Percentiles rank a stretch among this genome's conserved stretches.
Conservation (phyloP, 2,329 filamentous ascomycete species). For the Trichoderma simmonsii region DNA sequence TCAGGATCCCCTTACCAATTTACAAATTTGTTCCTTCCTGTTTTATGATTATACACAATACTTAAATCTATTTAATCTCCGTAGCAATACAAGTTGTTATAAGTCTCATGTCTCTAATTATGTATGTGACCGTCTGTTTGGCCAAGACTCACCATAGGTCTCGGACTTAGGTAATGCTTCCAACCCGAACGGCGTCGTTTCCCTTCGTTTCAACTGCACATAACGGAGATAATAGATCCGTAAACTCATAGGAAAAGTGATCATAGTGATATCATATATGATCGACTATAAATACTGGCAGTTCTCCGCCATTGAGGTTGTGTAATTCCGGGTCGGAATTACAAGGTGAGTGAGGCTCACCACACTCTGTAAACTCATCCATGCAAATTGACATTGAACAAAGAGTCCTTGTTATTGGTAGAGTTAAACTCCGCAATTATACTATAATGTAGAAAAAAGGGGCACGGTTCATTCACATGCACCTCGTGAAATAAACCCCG, state of each 20-base stretch:
- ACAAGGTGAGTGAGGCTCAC: not conserved
- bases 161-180: not conserved
- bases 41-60: not conserved
- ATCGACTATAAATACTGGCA: not conserved
- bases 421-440: not conserved
- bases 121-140: not conserved
- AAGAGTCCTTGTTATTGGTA: not conserved
- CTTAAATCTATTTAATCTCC: not conserved
- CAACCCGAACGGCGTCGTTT: not conserved
- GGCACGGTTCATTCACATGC: not conserved
- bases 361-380: not conserved
- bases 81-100: too few species aligned
- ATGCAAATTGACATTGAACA: not conserved
- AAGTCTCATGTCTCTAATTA: not conserved
- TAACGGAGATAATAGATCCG: not conserved
- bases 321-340: not conserved
- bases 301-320: not conserved
- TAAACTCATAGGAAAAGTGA: not conserved
- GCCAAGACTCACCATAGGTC: not conserved
- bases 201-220: not conserved
- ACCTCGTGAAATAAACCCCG: not conserved
- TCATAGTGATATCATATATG: not conserved
- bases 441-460: not conserved
- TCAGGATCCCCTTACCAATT: not conserved
- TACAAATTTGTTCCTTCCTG: accelerated